A percentile compares a stretch with the other conserved stretches of the same genome.
phyloP scores from a whole-genome alignment of 2,329 filamentous ascomycete genomes.

The Hymenoscyphus infarciens region DNA sequence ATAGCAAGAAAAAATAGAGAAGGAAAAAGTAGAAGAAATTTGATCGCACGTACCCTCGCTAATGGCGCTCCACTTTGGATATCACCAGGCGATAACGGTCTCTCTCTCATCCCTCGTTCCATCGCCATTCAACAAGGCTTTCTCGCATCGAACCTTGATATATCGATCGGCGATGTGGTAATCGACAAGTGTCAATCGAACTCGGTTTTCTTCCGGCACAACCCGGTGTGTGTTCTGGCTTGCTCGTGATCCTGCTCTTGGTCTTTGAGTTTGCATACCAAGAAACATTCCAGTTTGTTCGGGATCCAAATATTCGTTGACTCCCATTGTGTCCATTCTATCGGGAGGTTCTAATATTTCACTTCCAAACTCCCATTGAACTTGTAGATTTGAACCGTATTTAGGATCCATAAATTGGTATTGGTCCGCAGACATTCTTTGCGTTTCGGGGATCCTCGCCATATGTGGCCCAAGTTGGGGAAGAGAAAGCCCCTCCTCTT shows the following conservation, averaged over 20 bases:
- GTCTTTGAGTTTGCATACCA: background rate
- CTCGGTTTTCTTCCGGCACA: conserved; percentile 29
- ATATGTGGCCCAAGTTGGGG: background rate
- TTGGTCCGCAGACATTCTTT: background rate
- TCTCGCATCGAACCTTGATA: conserved; percentile 28
- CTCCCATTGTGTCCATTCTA: conserved; percentile 8
- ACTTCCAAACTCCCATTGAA: background rate
- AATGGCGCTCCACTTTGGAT: background rate
- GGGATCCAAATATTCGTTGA: background rate
- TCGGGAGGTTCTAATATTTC: background rate
- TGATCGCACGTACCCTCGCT: background rate
- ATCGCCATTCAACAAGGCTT: conserved; percentile 20
- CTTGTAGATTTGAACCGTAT: background rate
- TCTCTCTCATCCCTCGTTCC: conserved; percentile 28
- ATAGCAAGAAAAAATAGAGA: too few relatives aligned
- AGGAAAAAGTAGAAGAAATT: background rate
- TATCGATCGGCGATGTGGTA: conserved; percentile 30
- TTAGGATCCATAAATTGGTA: background rate
- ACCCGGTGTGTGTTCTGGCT: conserved; percentile 13
- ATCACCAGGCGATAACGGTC: conserved; percentile 30
- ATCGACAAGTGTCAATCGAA: conserved; percentile 27
- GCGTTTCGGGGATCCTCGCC: background rate
- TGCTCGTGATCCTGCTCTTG: conserved; percentile 7
- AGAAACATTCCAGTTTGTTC: background rate
- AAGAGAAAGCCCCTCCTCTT: conserved; percentile 28